Evolutionary conservation across 139 green algal species (phyloP), one percentile per base, ranked within the genome.

Genomic region (Haematococcus sp.): DNA sequence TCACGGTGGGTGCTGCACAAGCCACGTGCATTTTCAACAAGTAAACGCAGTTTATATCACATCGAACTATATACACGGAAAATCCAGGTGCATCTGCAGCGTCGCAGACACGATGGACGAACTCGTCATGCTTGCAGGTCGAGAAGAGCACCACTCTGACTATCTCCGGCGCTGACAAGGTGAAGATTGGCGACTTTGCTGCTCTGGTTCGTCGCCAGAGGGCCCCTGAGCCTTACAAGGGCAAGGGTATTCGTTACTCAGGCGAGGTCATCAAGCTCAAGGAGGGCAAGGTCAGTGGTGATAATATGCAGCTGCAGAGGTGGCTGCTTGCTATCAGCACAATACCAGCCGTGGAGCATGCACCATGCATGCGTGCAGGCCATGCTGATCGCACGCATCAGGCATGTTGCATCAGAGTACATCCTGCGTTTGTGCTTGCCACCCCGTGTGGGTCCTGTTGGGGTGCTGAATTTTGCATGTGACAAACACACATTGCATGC

Each of bases 161-260:
- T 44, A 84, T 98, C 34, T 75, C 40, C 5, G 90, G 94, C 28
- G 88, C 78, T 60, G 86, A 97, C 91, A 98, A 98, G 87, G 89
- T 88, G 60, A 34, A 77, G 27, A 84, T 98, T 4, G 95, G 95
- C 19, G 90, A 98, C 74, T 98, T 98, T 77, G 86, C 87, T 25
- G 95, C 96, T n/a, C 83, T 86, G 13, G 79, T 98, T 58, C 84
- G 95, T 28, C 84, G 71, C 40, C 92, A 96, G 85, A 75, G 94
- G 32, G 82, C 85, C 34, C 94, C 94, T 33, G 94, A 98, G 87
- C 94, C 94, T 35, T 98, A 98, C 93, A 98, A 98, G 88, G 90
- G 91, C 78, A 97, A 97, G 88, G 93, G 93, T 40, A 90, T 99
- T 59, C 83, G 91, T 20, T 99, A 96, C 78, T 25, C 68, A 15